A percentile compares a stretch with the other conserved stretches of the same genome.
Evolutionary conservation across 2,329 filamentous ascomycete species (phyloP).

Genomic region (Fusarium oxysporum): DNA sequence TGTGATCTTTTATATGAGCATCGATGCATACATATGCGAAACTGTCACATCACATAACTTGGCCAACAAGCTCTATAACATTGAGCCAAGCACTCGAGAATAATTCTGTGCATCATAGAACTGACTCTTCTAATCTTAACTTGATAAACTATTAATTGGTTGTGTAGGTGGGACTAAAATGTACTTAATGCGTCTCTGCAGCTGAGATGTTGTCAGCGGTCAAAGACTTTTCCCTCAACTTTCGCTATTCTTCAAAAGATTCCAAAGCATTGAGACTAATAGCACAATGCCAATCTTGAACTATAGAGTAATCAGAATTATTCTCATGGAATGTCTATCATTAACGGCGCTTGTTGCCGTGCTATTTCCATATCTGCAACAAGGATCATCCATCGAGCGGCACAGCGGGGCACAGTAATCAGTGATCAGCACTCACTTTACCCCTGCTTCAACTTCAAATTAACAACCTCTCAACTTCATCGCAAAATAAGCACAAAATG

Average conservation of each 20-base stretch:
- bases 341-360: neutral
- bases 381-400: conserved; percentile 24
- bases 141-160: neutral
- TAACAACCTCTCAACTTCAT: neutral
- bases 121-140: neutral
- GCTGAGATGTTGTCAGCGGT: neutral
- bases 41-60: conserved; percentile 2
- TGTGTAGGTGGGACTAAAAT: neutral
- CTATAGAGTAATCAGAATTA: neutral
- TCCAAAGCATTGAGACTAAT: neutral
- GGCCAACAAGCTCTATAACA: neutral
- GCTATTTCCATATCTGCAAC: conserved; percentile 7
- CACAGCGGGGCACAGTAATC: conserved; percentile 5
- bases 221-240: neutral
- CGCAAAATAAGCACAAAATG: neutral
- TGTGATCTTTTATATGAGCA: conserved; percentile 4
- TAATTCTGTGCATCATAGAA: neutral
- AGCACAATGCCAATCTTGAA: too few relatives aligned
- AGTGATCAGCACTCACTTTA: conserved; percentile 12
- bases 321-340: neutral
- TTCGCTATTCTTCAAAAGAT: neutral
- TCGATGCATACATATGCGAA: neutral
- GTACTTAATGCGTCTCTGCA: neutral
- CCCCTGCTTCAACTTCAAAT: neutral
- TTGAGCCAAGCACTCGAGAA: neutral